Evolutionary conservation across 176 grass and related monocot species (phyloP).

Genomic region (Bromus sterilis): DNA sequence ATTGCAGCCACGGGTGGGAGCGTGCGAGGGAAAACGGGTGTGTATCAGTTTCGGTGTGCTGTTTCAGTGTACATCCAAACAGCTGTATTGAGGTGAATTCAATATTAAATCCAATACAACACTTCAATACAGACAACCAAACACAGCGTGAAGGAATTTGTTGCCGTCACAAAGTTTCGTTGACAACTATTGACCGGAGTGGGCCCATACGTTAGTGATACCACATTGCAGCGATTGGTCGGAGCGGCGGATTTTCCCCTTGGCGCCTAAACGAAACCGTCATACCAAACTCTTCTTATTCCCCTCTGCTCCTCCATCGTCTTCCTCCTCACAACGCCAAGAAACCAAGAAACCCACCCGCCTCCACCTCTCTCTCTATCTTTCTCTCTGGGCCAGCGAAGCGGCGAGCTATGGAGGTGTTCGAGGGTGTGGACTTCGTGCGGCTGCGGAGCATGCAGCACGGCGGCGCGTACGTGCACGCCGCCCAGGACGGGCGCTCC

Average conservation of each 20-base stretch:
- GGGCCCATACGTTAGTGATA: neutral
- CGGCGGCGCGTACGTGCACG: neutral
- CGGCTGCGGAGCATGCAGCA: constrained; percentile 3
- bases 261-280: neutral
- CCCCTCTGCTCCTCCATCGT: neutral
- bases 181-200: neutral
- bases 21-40: too few relatives aligned
- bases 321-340: neutral
- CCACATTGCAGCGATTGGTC: neutral
- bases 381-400: too few relatives aligned
- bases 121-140: too few relatives aligned
- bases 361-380: neutral
- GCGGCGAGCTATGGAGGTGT: constrained; percentile 4
- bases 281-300: neutral
- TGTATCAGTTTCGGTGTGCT: too few relatives aligned
- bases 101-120: too few relatives aligned
- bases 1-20: too few relatives aligned
- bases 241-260: neutral
- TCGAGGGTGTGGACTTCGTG: constrained; percentile 9
- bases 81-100: too few relatives aligned
- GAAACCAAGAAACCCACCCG: neutral
- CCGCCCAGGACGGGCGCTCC: neutral
- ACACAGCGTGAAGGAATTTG: too few relatives aligned
- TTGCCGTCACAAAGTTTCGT: neutral
- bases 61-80: too few relatives aligned